A percentile compares a stretch with the other conserved stretches of the same genome.
These are phyloP conservation scores for Arabis hirsuta DNA, from an alignment of 345 rosid species.

Conservation along the genomic window DNA sequence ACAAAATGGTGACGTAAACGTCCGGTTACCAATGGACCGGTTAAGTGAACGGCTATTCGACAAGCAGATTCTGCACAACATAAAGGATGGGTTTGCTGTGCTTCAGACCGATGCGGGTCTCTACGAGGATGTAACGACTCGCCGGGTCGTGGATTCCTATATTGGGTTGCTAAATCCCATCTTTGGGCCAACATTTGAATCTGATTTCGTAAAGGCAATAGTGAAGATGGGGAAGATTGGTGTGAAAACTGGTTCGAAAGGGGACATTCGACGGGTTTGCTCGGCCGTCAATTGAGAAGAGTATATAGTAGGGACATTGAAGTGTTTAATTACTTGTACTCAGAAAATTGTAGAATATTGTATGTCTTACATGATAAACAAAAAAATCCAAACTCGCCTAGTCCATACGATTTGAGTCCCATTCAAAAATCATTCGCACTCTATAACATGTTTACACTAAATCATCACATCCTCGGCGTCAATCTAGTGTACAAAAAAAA, in stretches of 20 bases:
- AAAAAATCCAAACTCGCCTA: not conserved
- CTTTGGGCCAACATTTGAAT: slow-evolving; percentile 51
- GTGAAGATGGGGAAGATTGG: slow-evolving; percentile 70
- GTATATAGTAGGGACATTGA: not conserved
- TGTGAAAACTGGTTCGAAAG: slow-evolving; percentile 63
- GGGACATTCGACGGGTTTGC: slow-evolving; percentile 74
- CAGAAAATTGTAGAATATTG: not conserved
- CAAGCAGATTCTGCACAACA: slow-evolving; percentile 62
- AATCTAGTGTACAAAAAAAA: not conserved
- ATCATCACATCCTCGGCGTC: too few species aligned
- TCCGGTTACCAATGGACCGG: slow-evolving; percentile 60
- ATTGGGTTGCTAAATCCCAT: slow-evolving; percentile 43
- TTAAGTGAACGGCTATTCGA: slow-evolving; percentile 56
- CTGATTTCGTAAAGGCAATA: slow-evolving; percentile 67
- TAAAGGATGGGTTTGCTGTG: slow-evolving; percentile 69
- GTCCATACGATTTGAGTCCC: too few species aligned
- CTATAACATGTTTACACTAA: too few species aligned
- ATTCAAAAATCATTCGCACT: too few species aligned
- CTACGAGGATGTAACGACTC: slow-evolving; percentile 58
- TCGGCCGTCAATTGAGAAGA: slow-evolving; percentile 52
- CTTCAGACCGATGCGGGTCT: slow-evolving; percentile 76
- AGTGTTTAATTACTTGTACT: not conserved
- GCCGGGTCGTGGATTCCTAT: slow-evolving; percentile 57
- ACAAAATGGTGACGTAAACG: slow-evolving; percentile 60
- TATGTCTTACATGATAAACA: not conserved